These are phyloP conservation scores for Neopestalotiopsis clavispora DNA, from an alignment of 2,329 filamentous ascomycete genomes.

Conservation along the genomic window DNA sequence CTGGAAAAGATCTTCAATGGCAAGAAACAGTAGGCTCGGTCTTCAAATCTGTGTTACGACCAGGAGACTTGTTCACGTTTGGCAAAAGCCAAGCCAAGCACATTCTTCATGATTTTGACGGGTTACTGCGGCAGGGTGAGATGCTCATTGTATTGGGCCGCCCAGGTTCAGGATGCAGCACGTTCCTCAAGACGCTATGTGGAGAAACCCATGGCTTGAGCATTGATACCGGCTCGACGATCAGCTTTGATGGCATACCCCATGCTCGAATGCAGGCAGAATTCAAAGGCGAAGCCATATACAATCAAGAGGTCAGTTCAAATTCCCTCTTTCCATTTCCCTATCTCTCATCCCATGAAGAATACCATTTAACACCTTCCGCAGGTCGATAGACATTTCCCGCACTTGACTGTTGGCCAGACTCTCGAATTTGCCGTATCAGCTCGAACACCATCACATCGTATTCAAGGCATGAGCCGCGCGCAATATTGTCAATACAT, in stretches of 20 bases:
- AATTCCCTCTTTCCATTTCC: not conserved
- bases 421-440: slow-evolving; percentile 76
- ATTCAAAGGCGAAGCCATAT: slow-evolving; percentile 61
- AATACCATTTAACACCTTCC: not conserved
- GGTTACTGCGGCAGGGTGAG: slow-evolving; percentile 63
- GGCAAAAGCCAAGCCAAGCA: slow-evolving; percentile 54
- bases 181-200: slow-evolving; percentile 55
- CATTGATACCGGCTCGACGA: slow-evolving; percentile 35
- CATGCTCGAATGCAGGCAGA: slow-evolving; percentile 58
- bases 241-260: slow-evolving; percentile 68
- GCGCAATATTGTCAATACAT: slow-evolving; percentile 65
- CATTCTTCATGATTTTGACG: slow-evolving; percentile 69
- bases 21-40: slow-evolving; percentile 70
- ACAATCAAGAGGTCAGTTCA: slow-evolving; percentile 22
- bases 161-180: slow-evolving; percentile 54
- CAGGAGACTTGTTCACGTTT: slow-evolving; percentile 40
- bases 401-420: slow-evolving; percentile 75
- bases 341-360: not conserved
- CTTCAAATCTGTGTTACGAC: slow-evolving; percentile 60
- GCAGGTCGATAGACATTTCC: slow-evolving; percentile 55
- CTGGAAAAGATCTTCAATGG: slow-evolving; percentile 68
- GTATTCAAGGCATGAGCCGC: slow-evolving; percentile 66
- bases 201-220: slow-evolving; percentile 23
- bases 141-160: slow-evolving; percentile 54
- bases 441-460: slow-evolving; percentile 68